Evolutionary conservation across 2,329 filamentous ascomycete genomes (phyloP).

Genomic region (Trichoderma afroharzianum): DNA sequence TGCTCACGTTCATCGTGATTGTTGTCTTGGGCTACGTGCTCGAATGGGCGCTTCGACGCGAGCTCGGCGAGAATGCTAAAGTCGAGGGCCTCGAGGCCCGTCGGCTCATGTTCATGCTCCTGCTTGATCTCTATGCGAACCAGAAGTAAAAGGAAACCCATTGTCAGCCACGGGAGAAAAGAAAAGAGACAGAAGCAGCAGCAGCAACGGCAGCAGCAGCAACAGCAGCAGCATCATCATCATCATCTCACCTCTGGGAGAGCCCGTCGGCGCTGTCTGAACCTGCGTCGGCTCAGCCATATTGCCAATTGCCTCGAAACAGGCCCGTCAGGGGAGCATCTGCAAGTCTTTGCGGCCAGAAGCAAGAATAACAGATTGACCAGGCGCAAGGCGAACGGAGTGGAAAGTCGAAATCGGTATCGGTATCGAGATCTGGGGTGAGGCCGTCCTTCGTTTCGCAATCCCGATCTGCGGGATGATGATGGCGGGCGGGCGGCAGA

Average conservation of each 20-base stretch:
- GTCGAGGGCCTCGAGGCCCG: conserved; percentile 32
- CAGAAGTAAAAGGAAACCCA: not conserved
- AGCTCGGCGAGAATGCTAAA: conserved; percentile 35
- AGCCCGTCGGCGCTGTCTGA: conserved; percentile 33
- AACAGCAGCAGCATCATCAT: not conserved
- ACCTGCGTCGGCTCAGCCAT: conserved; percentile 42
- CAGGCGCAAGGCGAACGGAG: not conserved
- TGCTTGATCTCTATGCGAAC: conserved; percentile 36
- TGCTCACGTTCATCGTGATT: conserved; percentile 24
- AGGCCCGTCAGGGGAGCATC: conserved; percentile 24
- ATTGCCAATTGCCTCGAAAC: conserved; percentile 31
- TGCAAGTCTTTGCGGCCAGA: conserved; percentile 8
- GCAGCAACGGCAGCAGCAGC: not conserved
- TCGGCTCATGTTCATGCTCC: conserved; percentile 33
- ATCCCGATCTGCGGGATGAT: conserved; percentile 19
- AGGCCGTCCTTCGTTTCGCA: not conserved
- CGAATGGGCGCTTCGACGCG: conserved; percentile 37
- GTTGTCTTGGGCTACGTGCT: conserved; percentile 26
- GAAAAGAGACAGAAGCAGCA: not conserved
- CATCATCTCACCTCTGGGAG: conserved; percentile 31
- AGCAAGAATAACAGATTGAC: not conserved
- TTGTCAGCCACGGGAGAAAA: not conserved
- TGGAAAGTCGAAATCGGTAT: conserved; percentile 3
- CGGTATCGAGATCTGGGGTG: conserved; percentile 13
- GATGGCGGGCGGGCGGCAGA: conserved; percentile 33